Percentiles rank a stretch among this genome's conserved stretches.
phyloP scores from a whole-genome alignment of 495 filamentous ascomycete species.

The Podospora australis region DNA sequence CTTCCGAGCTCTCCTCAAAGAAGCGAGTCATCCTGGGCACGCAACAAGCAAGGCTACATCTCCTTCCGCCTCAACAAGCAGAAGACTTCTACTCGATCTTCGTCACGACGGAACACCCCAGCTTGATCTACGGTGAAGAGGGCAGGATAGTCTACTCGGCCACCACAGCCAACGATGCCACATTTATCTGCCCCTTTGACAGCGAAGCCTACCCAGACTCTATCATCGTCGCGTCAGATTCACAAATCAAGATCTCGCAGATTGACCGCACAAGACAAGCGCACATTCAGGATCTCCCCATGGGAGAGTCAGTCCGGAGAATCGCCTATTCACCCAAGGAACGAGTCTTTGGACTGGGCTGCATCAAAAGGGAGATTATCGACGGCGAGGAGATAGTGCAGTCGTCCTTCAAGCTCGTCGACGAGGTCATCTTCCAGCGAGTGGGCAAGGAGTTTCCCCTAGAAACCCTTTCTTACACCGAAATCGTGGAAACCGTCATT shows the following conservation, averaged over 20 bases:
- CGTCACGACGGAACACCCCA: slow-evolving; percentile 88
- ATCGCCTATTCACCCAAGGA: slow-evolving; percentile 78
- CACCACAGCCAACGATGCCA: slow-evolving; percentile 84
- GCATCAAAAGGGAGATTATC: slow-evolving; percentile 56
- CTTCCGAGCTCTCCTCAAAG: slow-evolving; percentile 57
- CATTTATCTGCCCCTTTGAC: slow-evolving; percentile 75
- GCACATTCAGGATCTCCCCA: slow-evolving; percentile 70
- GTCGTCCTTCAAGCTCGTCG: slow-evolving; percentile 45
- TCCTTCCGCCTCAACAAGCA: slow-evolving; percentile 58
- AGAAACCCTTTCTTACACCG: slow-evolving; percentile 51
- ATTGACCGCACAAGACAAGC: slow-evolving; percentile 83
- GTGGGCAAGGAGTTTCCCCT: slow-evolving; percentile 38
- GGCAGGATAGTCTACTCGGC: slow-evolving; percentile 88
- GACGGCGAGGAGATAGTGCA: slow-evolving; percentile 43
- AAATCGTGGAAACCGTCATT: slow-evolving; percentile 80
- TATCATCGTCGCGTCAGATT: slow-evolving; percentile 70
- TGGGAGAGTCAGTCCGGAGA: slow-evolving; percentile 77
- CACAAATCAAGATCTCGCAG: slow-evolving; percentile 69
- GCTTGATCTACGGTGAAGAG: slow-evolving; percentile 83
- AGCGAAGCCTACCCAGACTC: slow-evolving; percentile 70
- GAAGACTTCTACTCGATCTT: slow-evolving; percentile 70
- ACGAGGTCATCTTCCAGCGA: slow-evolving; percentile 44
- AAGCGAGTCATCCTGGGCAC: slow-evolving; percentile 84
- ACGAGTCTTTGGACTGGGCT: slow-evolving; percentile 80
- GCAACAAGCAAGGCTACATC: slow-evolving; percentile 71